Conservation (phyloP, 805 yeast species). For the Pichia deserticola region DNA sequence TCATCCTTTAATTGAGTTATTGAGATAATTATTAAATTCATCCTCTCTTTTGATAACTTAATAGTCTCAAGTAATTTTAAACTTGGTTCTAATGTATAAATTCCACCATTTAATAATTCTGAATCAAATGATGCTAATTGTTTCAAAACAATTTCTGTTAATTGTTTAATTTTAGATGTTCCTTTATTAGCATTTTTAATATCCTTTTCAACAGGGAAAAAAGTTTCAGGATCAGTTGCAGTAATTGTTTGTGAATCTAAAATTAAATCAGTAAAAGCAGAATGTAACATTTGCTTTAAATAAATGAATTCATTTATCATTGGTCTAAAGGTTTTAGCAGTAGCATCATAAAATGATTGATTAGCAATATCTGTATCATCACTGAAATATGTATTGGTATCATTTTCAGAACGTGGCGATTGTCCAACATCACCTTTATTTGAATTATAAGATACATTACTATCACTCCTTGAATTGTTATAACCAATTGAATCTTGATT, state of each 20-base stretch:
- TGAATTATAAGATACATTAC: not conserved
- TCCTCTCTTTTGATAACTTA: slow-evolving; percentile 28
- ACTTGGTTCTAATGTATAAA: slow-evolving; percentile 22
- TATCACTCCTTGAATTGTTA: no score
- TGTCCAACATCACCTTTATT: not conserved
- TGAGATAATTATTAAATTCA: slow-evolving; percentile 31
- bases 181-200: slow-evolving; percentile 14
- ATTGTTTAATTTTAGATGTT: slow-evolving; percentile 30
- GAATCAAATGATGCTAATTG: slow-evolving; percentile 35
- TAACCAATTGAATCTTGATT: not conserved
- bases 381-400: slow-evolving; percentile 6
- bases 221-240: slow-evolving; percentile 67
- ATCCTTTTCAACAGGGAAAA: slow-evolving; percentile 34
- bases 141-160: slow-evolving; percentile 40
- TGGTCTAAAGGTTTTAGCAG: slow-evolving; percentile 32
- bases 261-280: slow-evolving; percentile 47
- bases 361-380: slow-evolving; percentile 12
- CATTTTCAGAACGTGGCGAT: not conserved
- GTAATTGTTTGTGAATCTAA: slow-evolving; percentile 67
- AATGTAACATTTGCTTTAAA: slow-evolving; percentile 65
- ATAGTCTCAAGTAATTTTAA: slow-evolving; percentile 33
- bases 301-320: slow-evolving; percentile 64
- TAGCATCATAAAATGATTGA: slow-evolving; percentile 28
- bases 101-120: slow-evolving; percentile 29
- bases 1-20: slow-evolving; percentile 61